phyloP scores from a whole-genome alignment of 495 filamentous ascomycete species.

The Neurospora tetraspora region DNA sequence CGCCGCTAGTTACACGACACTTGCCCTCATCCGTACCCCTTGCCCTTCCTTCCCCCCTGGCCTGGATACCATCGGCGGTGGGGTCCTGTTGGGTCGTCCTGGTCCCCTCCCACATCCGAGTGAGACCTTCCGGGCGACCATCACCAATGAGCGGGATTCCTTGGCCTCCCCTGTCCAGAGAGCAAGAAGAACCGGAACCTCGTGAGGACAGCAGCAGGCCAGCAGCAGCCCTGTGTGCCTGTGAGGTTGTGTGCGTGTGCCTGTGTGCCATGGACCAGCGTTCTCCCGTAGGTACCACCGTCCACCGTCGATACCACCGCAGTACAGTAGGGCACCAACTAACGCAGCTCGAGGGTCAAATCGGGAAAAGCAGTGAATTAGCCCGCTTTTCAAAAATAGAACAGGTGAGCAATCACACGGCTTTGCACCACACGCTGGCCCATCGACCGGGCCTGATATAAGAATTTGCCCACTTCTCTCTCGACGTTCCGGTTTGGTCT shows the following conservation, averaged over 20 bases:
- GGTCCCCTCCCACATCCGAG: conserved; percentile 23
- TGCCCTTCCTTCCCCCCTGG: background rate
- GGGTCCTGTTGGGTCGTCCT: conserved; percentile 18
- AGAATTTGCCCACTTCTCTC: conserved; percentile 36
- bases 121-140: conserved; percentile 31
- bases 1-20: background rate
- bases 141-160: conserved; percentile 31
- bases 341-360: conserved; percentile 18
- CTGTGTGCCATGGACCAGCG: background rate
- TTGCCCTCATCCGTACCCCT: background rate
- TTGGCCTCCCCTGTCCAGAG: conserved; percentile 5
- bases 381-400: conserved; percentile 34
- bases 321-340: background rate
- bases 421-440: conserved; percentile 2
- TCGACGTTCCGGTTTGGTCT: conserved; percentile 12
- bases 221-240: background rate
- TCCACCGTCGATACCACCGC: background rate
- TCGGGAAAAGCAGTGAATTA: conserved; percentile 25
- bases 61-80: conserved; percentile 11
- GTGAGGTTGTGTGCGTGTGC: background rate
- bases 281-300: background rate
- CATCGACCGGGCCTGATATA: conserved; percentile 32
- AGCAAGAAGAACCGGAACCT: background rate
- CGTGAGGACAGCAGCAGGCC: background rate
- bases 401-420: conserved; percentile 10